Conservation (phyloP, 2,329 filamentous ascomycete genomes). For the Colletotrichum graminicola region DNA sequence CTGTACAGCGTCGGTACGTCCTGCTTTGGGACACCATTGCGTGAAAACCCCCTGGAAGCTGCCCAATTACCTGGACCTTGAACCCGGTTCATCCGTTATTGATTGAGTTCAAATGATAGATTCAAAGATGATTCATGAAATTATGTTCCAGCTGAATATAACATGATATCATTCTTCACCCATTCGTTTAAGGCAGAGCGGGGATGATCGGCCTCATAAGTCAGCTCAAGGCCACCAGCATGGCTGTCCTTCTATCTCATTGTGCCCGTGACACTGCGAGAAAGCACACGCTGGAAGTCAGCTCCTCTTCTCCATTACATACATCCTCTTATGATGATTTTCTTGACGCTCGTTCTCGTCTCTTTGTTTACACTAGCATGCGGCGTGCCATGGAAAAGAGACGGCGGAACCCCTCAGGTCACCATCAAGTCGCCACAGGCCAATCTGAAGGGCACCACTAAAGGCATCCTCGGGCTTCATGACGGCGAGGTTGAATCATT, state of each 20-base stretch:
- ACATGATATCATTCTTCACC: conserved; percentile 32
- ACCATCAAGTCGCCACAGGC: conserved; percentile 33
- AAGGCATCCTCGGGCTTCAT: conserved; percentile 31
- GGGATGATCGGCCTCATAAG: conserved; percentile 15
- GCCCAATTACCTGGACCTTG: background rate
- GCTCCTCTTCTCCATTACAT: background rate
- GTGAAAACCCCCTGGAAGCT: background rate
- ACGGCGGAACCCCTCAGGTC: conserved; percentile 15
- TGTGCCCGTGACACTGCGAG: background rate
- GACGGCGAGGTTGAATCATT: conserved; percentile 64
- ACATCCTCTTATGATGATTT: background rate
- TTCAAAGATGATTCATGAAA: background rate
- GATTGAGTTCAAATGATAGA: conserved; percentile 13
- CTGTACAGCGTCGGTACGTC: conserved; percentile 5
- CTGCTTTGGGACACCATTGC: conserved; percentile 19
- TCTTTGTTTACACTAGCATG: background rate
- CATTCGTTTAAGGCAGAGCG: background rate
- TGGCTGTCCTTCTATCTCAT: background rate
- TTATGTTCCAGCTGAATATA: background rate
- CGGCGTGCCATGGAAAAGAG: conserved; percentile 17
- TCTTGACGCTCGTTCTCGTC: conserved; percentile 4
- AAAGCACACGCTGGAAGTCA: background rate
- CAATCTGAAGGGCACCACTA: conserved; percentile 27
- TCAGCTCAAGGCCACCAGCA: background rate
- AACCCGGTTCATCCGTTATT: conserved; percentile 35